phyloP scores from a whole-genome alignment of 306 rosid species.

The Inga laurina region DNA sequence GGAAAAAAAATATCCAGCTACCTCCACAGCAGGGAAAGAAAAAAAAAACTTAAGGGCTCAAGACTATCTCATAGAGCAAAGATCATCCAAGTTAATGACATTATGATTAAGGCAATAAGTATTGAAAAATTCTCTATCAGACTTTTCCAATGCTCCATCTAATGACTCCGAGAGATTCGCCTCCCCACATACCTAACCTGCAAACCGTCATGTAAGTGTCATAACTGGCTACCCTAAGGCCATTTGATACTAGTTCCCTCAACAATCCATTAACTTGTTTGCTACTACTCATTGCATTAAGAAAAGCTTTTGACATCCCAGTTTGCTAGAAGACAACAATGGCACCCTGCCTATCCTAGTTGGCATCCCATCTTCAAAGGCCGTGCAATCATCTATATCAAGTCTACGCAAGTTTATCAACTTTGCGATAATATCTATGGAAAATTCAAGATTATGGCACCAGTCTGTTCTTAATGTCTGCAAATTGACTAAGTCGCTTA shows the following conservation, averaged over 20 bases:
- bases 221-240: slow-evolving; percentile 61
- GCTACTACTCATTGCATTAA: slow-evolving; percentile 41
- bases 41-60: not conserved
- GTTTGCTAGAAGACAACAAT: slow-evolving; percentile 72
- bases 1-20: not conserved
- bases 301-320: slow-evolving; percentile 54
- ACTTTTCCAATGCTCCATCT: too few relatives aligned
- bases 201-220: slow-evolving; percentile 64
- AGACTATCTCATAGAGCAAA: slow-evolving; percentile 27
- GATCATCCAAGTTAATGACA: slow-evolving; percentile 59
- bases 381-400: slow-evolving; percentile 47
- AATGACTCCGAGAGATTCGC: not conserved
- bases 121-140: too few relatives aligned
- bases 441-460: not conserved
- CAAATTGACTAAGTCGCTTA: not conserved
- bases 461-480: not conserved
- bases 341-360: slow-evolving; percentile 36
- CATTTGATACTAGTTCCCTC: slow-evolving; percentile 62
- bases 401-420: slow-evolving; percentile 22
- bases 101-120: slow-evolving; percentile 23
- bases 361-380: too few relatives aligned
- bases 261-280: slow-evolving; percentile 51
- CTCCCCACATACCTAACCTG: slow-evolving; percentile 68
- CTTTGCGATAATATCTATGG: too few relatives aligned
- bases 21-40: too few relatives aligned